Evolutionary conservation across 2,329 filamentous ascomycete species (phyloP), one percentile per base, ranked within the genome.

Genomic region (Sordariomycetes sp.): DNA sequence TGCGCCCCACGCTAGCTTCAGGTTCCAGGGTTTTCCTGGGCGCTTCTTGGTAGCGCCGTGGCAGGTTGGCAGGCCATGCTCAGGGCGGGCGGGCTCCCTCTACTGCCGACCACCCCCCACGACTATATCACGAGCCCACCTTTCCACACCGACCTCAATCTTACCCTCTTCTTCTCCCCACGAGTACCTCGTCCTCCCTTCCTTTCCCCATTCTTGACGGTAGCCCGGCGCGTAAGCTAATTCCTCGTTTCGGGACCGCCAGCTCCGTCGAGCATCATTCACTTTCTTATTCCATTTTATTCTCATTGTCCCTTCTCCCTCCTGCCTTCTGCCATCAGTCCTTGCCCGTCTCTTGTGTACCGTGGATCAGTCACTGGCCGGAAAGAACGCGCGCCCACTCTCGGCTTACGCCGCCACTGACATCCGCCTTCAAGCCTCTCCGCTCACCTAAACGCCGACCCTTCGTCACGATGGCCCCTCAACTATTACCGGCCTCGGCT

Each of bases 401-500:
- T 24, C 52, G 36, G 22, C 28, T 53, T 53, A 48, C 51, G 28
- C 51, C 51, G 28, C 10, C 24, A 34, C 24, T 15, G 28, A 22
- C 15, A 52, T 39, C 53, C 59, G 52, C 45, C 51, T 53, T 39
- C 20, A 17, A 28, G 53, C 32, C 12, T 51, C 42, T 34, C 17
- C 45, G 17, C n/a, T 28, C 39, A 13, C 45, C 50, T 35, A 13
- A 53, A 54, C 50, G 36, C 54, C 52, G 39, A 52, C 52, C 53
- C 56, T 57, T 55, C 51, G 50, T 56, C 69, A 57, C 69, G 69
- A 97, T 97, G 94, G 90, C 90, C 70, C 87, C 90, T 67, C 87
- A 94, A 78, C 79, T 99, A 70, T 78, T 99, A 65, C 94, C 94
- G 65, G 92, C 92, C 61, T 97, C 94, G 66, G 94, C 94, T 64